phyloP scores from a whole-genome alignment of 768 basidiomycete genomes.

The Boletus pseudo-olivaceus region DNA sequence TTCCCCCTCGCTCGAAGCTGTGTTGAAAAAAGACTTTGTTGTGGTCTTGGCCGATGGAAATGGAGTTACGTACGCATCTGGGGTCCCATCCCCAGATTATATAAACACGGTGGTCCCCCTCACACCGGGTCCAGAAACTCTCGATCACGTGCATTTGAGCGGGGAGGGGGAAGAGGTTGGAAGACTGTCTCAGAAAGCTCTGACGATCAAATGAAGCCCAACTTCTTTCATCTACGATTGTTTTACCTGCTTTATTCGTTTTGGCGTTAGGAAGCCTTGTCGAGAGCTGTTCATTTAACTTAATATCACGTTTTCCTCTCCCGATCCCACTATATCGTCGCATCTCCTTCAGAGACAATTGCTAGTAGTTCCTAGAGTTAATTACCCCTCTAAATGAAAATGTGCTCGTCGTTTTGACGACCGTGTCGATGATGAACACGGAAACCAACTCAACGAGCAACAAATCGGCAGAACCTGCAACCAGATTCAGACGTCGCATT shows the following conservation, averaged over 20 bases:
- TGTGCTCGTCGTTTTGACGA: too few relatives aligned
- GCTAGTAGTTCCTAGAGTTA: too few relatives aligned
- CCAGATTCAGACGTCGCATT: too few relatives aligned
- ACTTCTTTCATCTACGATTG: background rate
- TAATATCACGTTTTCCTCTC: background rate
- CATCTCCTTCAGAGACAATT: too few relatives aligned
- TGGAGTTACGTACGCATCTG: slow-evolving; percentile 19
- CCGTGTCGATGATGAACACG: too few relatives aligned
- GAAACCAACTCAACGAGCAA: too few relatives aligned
- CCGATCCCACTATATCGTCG: too few relatives aligned
- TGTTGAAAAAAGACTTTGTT: slow-evolving; percentile 24
- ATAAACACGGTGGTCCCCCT: slow-evolving; percentile 16
- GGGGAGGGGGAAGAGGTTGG: background rate
- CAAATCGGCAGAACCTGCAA: too few relatives aligned
- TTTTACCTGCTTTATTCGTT: background rate
- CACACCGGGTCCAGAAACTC: background rate
- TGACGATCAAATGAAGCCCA: background rate
- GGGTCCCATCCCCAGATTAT: slow-evolving; percentile 21
- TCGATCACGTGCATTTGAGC: slow-evolving; percentile 13
- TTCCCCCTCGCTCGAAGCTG: background rate
- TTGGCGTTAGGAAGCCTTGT: background rate
- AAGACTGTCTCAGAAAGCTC: background rate
- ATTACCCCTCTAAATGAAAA: too few relatives aligned
- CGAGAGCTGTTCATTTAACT: background rate
- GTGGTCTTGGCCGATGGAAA: slow-evolving; percentile 21